Percentiles rank a stretch among this genome's conserved stretches.
Evolutionary conservation across 176 grass and related monocot genomes (phyloP).

Genomic region (Musa itinerans): DNA sequence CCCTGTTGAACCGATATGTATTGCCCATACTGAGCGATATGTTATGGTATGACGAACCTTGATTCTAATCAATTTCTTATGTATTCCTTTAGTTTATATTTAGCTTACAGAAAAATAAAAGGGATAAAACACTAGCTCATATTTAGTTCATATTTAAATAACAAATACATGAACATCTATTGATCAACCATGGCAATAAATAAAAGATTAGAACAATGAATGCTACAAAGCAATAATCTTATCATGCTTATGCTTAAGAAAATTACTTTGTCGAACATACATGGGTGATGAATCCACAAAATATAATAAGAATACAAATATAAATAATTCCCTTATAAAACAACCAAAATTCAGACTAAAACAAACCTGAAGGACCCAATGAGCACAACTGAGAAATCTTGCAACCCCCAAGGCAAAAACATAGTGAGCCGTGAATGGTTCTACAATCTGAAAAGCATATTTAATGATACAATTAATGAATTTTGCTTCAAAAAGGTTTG

Average conservation of each 20-base stretch:
- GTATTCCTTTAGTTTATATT: background rate
- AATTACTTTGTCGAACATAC: background rate
- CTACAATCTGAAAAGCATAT: conserved; percentile 18
- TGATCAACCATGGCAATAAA: background rate
- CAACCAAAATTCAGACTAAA: background rate
- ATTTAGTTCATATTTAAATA: too few relatives aligned
- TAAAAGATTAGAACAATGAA: background rate
- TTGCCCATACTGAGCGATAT: too few relatives aligned
- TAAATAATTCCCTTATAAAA: background rate
- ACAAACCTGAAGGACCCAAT: conserved; percentile 22
- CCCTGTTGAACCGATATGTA: too few relatives aligned
- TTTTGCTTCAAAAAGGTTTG: background rate
- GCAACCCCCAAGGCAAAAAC: conserved; percentile 24
- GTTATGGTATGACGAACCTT: too few relatives aligned
- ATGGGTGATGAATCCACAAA: background rate
- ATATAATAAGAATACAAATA: background rate
- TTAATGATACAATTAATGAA: background rate
- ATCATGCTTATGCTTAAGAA: background rate
- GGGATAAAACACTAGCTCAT: too few relatives aligned
- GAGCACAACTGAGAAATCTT: conserved; percentile 23
- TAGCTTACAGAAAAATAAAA: background rate
- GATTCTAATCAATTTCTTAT: background rate
- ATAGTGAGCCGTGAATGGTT: conserved; percentile 25
- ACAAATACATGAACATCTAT: too few relatives aligned
- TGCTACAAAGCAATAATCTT: background rate